These are phyloP conservation scores for Piromyces finnis DNA, from an alignment of 192 early-diverging fungal genomes.

Conservation along the genomic window DNA sequence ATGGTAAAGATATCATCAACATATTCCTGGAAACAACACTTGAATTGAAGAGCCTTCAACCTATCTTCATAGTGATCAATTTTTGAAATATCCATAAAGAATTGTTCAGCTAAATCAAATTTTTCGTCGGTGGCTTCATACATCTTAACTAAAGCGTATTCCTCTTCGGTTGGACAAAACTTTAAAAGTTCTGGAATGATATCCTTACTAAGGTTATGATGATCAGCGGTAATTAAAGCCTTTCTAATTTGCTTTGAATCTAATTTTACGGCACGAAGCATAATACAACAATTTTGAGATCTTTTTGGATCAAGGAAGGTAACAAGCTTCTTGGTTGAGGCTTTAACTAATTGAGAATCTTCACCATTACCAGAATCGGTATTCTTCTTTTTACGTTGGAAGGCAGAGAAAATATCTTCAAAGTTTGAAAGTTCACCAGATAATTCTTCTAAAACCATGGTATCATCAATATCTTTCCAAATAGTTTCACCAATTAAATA, in stretches of 20 bases:
- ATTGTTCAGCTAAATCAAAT: background rate
- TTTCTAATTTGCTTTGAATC: background rate
- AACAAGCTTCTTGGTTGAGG: background rate
- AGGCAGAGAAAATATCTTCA: constrained; percentile 1
- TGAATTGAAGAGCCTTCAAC: background rate
- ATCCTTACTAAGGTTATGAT: background rate
- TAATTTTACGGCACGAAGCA: background rate
- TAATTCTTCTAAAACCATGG: background rate
- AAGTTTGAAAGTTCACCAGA: background rate
- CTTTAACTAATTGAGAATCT: background rate
- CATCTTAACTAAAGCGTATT: background rate
- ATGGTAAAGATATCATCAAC: background rate
- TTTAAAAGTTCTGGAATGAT: background rate
- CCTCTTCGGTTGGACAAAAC: background rate
- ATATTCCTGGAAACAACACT: background rate
- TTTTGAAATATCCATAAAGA: background rate
- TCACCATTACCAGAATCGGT: too few species aligned
- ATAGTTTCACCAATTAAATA: background rate
- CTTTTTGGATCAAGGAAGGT: background rate
- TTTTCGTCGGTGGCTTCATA: background rate
- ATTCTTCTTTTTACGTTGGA: background rate
- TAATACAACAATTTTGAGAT: constrained; percentile 1
- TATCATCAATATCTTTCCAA: constrained; percentile 1
- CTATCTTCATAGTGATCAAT: background rate
- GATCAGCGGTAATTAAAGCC: background rate